These are phyloP conservation scores for Phytophthora quininea DNA, from an alignment of 352 stramenopile species.

Conservation along the genomic window DNA sequence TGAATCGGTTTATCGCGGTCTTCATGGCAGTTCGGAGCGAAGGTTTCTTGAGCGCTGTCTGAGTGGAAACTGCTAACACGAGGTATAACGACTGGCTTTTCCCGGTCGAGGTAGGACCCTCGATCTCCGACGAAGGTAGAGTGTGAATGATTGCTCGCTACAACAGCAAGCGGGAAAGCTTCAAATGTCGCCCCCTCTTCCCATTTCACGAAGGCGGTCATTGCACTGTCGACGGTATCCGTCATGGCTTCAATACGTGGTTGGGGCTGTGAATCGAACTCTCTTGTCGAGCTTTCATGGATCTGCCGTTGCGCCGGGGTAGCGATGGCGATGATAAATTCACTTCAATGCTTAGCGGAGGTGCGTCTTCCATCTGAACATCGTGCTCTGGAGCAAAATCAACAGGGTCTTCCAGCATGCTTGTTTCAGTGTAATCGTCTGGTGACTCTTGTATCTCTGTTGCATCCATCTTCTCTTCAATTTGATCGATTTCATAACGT, in stretches of 20 bases:
- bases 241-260: neutral
- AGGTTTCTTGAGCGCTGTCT: neutral
- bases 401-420: too few relatives aligned
- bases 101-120: neutral
- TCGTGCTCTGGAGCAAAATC: too few relatives aligned
- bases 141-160: neutral
- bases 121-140: neutral
- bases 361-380: too few relatives aligned
- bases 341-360: too few relatives aligned
- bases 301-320: too few relatives aligned
- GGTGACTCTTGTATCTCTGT: neutral
- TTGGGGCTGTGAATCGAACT: neutral
- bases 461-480: neutral
- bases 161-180: constrained; percentile 25
- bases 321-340: too few relatives aligned
- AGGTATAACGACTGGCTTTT: neutral
- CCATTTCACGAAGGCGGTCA: constrained; percentile 28
- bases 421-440: neutral
- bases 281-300: too few relatives aligned
- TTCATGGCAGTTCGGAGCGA: neutral
- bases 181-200: constrained; percentile 19
- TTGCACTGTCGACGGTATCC: neutral
- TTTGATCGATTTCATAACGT: too few relatives aligned
- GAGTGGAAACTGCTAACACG: constrained; percentile 3
- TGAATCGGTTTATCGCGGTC: neutral